phyloP scores from a whole-genome alignment of 352 stramenopile species.

The Globisporangium ultimum region DNA sequence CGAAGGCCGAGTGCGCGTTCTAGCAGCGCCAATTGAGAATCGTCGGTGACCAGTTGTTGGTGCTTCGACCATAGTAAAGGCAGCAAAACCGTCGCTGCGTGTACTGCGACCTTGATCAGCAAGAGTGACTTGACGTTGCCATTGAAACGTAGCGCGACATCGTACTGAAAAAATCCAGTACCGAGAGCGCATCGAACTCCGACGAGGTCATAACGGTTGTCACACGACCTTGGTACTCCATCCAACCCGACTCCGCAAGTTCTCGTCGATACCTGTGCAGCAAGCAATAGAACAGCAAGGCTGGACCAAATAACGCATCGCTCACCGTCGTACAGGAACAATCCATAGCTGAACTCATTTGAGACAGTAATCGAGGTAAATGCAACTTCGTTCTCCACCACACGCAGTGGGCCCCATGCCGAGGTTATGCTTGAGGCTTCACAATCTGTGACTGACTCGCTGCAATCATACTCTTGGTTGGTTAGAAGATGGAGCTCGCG shows the following conservation, averaged over 20 bases:
- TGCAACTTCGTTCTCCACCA: too few relatives aligned
- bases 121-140: slow-evolving; percentile 33
- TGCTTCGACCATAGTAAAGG: slow-evolving; percentile 24
- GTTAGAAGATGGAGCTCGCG: slow-evolving; percentile 19
- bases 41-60: not conserved
- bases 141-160: slow-evolving; percentile 24
- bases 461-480: slow-evolving; percentile 3
- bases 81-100: slow-evolving; percentile 24
- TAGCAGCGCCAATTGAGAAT: not conserved
- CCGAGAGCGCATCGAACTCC: slow-evolving; percentile 24
- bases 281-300: slow-evolving; percentile 29
- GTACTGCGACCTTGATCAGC: slow-evolving; percentile 37
- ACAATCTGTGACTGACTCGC: not conserved
- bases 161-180: slow-evolving; percentile 37
- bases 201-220: slow-evolving; percentile 20
- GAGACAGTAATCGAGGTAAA: too few relatives aligned
- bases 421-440: too few relatives aligned
- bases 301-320: slow-evolving; percentile 35
- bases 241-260: slow-evolving; percentile 12
- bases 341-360: too few relatives aligned
- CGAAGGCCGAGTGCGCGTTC: slow-evolving; percentile 7
- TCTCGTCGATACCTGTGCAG: slow-evolving; percentile 26
- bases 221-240: slow-evolving; percentile 28
- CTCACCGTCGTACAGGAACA: slow-evolving; percentile 10
- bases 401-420: too few relatives aligned